Base-by-base conservation (phyloP, 495 filamentous ascomycete genomes). In the Saxophila tyrrhenica region DNA sequence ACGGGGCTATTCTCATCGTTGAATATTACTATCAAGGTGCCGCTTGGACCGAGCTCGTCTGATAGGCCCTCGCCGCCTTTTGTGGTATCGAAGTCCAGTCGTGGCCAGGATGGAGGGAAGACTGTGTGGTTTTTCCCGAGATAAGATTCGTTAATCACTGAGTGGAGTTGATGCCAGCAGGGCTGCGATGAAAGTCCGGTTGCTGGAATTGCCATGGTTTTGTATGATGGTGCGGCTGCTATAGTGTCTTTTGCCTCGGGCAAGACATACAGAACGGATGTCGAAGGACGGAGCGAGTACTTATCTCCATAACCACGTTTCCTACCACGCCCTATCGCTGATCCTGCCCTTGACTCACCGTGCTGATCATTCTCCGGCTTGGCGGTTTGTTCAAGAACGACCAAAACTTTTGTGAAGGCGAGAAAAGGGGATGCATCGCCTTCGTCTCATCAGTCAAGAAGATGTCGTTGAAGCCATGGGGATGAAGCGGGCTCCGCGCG, bases 21-120 rank as follows among this genome's bases (percentile, higher is more conserved):
- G 42, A 58, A 48, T 1, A 48, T 48, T 38, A 52, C 44, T 11
- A 43, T 39, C 2, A 53, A 21, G 2, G 43, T 1, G 25, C 55
- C 41, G 5, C 32, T 17, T 1, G 22, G 9, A 9, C 49, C 48
- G 16, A 53, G 43, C 41, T 58, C 55, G 22, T 15, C 22, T 16
- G 50, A 20, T 11, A 58, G 32, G n/a, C 42, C 50, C 47, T 46
- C 19, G 13, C 49, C 55, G 5, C 55, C 55, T 17, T 20, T 17
- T 10, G n/a, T 23, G 41, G 25, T 10, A 25, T 58, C 50, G 8
- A 20, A 3, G 41, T 47, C n/a, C 23, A 58, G 50, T 3, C 55
- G 48, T 22, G 49, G 21, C 55, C 55, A 52, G 3, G 41, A 2
- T 19, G 41, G 43, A n/a, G 55, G 55, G 50, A 58, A 58, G 23